phyloP scores from a whole-genome alignment of 169 alveolate species.

The Plasmodium falciparum region DNA sequence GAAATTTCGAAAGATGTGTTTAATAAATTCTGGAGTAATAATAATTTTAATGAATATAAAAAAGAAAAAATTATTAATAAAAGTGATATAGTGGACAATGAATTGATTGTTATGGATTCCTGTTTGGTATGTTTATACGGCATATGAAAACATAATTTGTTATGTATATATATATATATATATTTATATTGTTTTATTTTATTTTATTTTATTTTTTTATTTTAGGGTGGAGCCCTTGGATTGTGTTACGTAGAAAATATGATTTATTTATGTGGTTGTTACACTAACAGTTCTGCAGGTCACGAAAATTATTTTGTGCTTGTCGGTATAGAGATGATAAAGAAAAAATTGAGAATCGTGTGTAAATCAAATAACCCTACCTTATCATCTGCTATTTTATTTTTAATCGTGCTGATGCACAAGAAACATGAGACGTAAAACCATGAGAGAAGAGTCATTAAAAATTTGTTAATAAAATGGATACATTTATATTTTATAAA shows the following conservation, averaged over 20 bases:
- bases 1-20: constrained; percentile 48
- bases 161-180: neutral
- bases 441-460: neutral
- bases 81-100: constrained; percentile 24
- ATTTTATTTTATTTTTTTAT: neutral
- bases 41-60: constrained; percentile 53
- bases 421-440: constrained; percentile 20
- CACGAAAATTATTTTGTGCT: constrained; percentile 66
- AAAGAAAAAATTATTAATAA: constrained; percentile 49
- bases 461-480: too few relatives aligned
- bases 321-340: constrained; percentile 34
- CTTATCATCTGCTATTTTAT: constrained; percentile 56
- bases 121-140: constrained; percentile 21
- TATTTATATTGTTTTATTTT: neutral
- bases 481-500: constrained; percentile 3
- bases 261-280: constrained; percentile 56
- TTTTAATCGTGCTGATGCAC: constrained; percentile 42
- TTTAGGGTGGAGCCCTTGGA: constrained; percentile 41
- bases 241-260: constrained; percentile 42
- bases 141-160: neutral
- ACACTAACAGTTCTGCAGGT: constrained; percentile 30
- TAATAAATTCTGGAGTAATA: constrained; percentile 59
- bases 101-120: constrained; percentile 2
- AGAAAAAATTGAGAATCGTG: constrained; percentile 33
- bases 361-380: constrained; percentile 71